Conservation (phyloP, 2,329 filamentous ascomycete genomes). For the Sarocladium brachiariae region DNA sequence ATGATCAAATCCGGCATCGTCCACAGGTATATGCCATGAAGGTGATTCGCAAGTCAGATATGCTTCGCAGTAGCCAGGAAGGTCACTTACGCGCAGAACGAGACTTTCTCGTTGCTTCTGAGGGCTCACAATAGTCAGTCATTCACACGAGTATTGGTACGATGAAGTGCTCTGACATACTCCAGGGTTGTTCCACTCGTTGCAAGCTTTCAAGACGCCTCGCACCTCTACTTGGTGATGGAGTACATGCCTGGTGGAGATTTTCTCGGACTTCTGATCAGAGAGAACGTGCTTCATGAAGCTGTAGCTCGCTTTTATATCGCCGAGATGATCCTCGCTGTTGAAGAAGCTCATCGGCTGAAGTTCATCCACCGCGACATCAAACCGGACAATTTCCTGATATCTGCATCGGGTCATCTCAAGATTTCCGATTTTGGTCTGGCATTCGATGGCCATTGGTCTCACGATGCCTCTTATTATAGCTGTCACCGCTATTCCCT, state of each 20-base stretch:
- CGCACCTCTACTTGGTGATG: slow-evolving; percentile 89
- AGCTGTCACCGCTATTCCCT: slow-evolving; percentile 75
- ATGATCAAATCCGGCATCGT: slow-evolving; percentile 8
- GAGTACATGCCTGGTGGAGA: slow-evolving; percentile 97
- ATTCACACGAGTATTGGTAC: background rate
- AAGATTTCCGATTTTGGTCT: slow-evolving; percentile 97
- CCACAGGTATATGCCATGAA: slow-evolving; percentile 86
- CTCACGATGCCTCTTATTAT: slow-evolving; percentile 82
- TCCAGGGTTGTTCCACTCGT: slow-evolving; percentile 76
- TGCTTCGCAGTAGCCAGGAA: slow-evolving; percentile 87
- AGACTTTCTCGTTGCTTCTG: slow-evolving; percentile 83
- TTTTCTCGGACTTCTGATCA: slow-evolving; percentile 79
- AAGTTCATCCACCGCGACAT: slow-evolving; percentile 92
- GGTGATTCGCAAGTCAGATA: slow-evolving; percentile 87
- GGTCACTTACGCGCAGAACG: slow-evolving; percentile 85
- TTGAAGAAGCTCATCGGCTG: slow-evolving; percentile 85
- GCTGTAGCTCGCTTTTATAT: slow-evolving; percentile 76
- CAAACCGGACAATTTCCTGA: slow-evolving; percentile 96
- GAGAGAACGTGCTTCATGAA: slow-evolving; percentile 78
- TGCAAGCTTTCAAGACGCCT: slow-evolving; percentile 79
- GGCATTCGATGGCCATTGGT: slow-evolving; percentile 92
- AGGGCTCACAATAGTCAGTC: slow-evolving; percentile 70
- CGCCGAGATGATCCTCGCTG: slow-evolving; percentile 91
- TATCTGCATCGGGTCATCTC: slow-evolving; percentile 79
- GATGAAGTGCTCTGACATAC: background rate